phyloP scores from a whole-genome alignment of 345 rosid species.

The Acer negundo region DNA sequence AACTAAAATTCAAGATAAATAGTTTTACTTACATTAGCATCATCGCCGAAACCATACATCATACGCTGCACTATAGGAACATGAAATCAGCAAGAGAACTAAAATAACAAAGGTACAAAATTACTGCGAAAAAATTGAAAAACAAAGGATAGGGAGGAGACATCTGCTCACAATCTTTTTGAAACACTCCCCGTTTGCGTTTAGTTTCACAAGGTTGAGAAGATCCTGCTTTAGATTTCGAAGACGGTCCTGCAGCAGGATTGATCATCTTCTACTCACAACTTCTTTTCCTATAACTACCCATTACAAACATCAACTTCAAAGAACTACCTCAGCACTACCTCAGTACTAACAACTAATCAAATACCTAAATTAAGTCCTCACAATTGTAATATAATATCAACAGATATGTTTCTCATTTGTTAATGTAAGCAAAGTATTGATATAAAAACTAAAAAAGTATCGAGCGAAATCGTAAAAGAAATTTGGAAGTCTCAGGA shows the following conservation, averaged over 20 bases:
- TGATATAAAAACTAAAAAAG: neutral
- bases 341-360: neutral
- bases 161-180: constrained; percentile 70
- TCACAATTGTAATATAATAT: neutral
- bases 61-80: constrained; percentile 75
- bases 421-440: neutral
- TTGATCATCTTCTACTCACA: constrained; percentile 34
- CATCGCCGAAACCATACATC: constrained; percentile 99
- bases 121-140: neutral
- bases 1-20: neutral
- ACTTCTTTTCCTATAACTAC: neutral
- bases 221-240: constrained; percentile 61
- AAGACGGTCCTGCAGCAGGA: constrained; percentile 42
- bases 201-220: constrained; percentile 76
- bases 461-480: neutral
- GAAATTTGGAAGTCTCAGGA: neutral
- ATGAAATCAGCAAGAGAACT: neutral
- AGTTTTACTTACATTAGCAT: constrained; percentile 61
- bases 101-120: no score
- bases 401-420: neutral
- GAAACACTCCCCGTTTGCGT: constrained; percentile 81
- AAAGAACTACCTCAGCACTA: neutral
- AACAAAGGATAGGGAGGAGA: neutral
- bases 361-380: no score
- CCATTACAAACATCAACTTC: neutral